Conservation (phyloP, 371 early-diverging fungal genomes). For the Batrachochytrium dendrobatidis region DNA sequence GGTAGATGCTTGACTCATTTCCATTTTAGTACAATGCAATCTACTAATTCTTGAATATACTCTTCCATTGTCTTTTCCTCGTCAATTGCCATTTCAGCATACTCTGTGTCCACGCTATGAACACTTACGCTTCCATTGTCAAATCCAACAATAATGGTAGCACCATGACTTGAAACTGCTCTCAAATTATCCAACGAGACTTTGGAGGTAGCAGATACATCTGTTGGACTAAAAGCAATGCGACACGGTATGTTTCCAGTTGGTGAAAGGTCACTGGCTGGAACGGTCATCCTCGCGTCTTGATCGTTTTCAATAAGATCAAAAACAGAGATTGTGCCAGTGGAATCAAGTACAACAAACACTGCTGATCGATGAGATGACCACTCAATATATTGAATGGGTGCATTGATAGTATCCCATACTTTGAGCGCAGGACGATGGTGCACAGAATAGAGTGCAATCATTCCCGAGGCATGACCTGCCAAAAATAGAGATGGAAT, state of each 20-base stretch:
- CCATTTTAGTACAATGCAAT: too few relatives aligned
- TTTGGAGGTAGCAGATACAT: constrained; percentile 8
- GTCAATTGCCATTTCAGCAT: constrained; percentile 25
- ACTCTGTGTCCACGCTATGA: constrained; percentile 19
- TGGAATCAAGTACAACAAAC: constrained; percentile 30
- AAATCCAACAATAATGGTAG: constrained; percentile 18
- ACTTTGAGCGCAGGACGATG: constrained; percentile 9
- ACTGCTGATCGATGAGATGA: constrained; percentile 33
- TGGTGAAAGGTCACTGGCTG: not conserved
- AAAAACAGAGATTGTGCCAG: constrained; percentile 23
- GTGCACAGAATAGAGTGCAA: constrained; percentile 17
- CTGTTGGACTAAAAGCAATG: constrained; percentile 15
- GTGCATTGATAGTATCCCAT: constrained; percentile 14
- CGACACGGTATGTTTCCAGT: not conserved
- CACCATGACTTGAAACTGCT: constrained; percentile 10
- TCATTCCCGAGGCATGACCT: constrained; percentile 20
- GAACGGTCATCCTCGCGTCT: constrained; percentile 11
- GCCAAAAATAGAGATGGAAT: constrained; percentile 20
- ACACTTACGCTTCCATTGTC: constrained; percentile 21
- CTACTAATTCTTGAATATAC: constrained; percentile 12
- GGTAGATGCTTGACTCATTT: too few relatives aligned
- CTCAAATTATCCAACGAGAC: constrained; percentile 1
- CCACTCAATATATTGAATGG: constrained; percentile 21
- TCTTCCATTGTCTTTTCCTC: constrained; percentile 17
- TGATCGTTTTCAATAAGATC: constrained; percentile 25